Percentiles rank a stretch among this genome's conserved stretches.
These are phyloP conservation scores for Cercospora citrullina DNA, from an alignment of 2,329 filamentous ascomycete species.

Conservation along the genomic window DNA sequence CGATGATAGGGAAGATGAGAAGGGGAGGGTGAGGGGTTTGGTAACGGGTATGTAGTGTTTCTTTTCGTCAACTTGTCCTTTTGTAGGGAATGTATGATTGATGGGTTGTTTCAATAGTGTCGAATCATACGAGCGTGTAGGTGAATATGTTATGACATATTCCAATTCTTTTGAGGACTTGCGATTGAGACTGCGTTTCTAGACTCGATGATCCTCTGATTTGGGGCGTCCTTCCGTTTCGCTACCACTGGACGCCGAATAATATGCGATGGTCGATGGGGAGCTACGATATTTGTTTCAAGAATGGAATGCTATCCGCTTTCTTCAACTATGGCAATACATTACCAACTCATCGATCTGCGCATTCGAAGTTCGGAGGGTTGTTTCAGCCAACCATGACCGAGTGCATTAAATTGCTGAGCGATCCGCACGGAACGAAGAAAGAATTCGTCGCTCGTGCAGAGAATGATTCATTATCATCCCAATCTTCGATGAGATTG, in stretches of 20 bases:
- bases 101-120: conserved; percentile 57
- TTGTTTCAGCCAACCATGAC: conserved; percentile 87
- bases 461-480: conserved; percentile 2
- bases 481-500: conserved; percentile 3
- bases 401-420: conserved; percentile 81
- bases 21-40: conserved; percentile 70
- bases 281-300: conserved; percentile 94
- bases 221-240: conserved; percentile 82
- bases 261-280: conserved; percentile 88
- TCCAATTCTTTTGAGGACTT: background rate
- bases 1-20: conserved; percentile 68
- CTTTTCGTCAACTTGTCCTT: background rate
- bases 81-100: background rate
- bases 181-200: conserved; percentile 10
- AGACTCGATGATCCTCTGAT: conserved; percentile 93
- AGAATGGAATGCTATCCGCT: conserved; percentile 70
- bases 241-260: conserved; percentile 67
- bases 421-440: conserved; percentile 44
- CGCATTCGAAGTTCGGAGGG: conserved; percentile 77
- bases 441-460: background rate
- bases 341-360: conserved; percentile 79
- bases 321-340: conserved; percentile 93
- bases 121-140: conserved; percentile 36
- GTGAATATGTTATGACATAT: background rate
- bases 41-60: conserved; percentile 66